Conservation (phyloP, 495 filamentous ascomycete genomes). For the Articulospora tetracladia region DNA sequence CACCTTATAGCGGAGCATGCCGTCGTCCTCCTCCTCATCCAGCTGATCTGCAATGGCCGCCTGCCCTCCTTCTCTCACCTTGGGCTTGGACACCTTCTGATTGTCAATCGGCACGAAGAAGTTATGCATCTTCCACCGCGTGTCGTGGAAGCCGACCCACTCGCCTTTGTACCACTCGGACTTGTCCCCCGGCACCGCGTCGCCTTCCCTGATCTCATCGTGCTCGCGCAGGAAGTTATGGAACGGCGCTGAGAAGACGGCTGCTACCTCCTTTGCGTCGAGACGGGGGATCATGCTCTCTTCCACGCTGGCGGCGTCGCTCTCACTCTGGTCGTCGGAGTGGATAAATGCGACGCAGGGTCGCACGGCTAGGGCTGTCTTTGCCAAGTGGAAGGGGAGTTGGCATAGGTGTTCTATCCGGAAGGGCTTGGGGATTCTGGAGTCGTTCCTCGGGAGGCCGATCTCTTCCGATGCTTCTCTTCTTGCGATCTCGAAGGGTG, state of each 20-base stretch:
- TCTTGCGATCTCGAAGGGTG: conserved; percentile 68
- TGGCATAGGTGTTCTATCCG: conserved; percentile 79
- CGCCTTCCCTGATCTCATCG: conserved; percentile 39
- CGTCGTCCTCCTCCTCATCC: conserved; percentile 39
- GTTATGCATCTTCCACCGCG: conserved; percentile 75
- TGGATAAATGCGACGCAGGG: conserved; percentile 84
- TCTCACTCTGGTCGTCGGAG: conserved; percentile 33
- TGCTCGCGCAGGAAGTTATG: conserved; percentile 58
- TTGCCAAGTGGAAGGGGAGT: conserved; percentile 74
- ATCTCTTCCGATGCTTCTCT: conserved; percentile 91
- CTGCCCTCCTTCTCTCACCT: conserved; percentile 21
- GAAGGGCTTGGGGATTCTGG: conserved; percentile 64
- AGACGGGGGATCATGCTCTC: conserved; percentile 70
- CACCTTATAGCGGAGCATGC: conserved; percentile 63
- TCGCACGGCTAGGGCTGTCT: conserved; percentile 75
- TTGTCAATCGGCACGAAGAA: conserved; percentile 76
- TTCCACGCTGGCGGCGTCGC: conserved; percentile 35
- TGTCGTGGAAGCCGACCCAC: conserved; percentile 63
- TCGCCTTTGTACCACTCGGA: conserved; percentile 61
- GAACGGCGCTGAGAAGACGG: conserved; percentile 85
- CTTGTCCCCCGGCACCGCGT: conserved; percentile 44
- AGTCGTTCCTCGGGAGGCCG: conserved; percentile 66
- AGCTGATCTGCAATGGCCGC: conserved; percentile 32
- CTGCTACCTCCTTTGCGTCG: conserved; percentile 82
- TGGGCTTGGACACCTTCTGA: conserved; percentile 56